These are phyloP conservation scores for Pleurotus cornucopiae DNA, from an alignment of 768 basidiomycete species.

Conservation along the genomic window DNA sequence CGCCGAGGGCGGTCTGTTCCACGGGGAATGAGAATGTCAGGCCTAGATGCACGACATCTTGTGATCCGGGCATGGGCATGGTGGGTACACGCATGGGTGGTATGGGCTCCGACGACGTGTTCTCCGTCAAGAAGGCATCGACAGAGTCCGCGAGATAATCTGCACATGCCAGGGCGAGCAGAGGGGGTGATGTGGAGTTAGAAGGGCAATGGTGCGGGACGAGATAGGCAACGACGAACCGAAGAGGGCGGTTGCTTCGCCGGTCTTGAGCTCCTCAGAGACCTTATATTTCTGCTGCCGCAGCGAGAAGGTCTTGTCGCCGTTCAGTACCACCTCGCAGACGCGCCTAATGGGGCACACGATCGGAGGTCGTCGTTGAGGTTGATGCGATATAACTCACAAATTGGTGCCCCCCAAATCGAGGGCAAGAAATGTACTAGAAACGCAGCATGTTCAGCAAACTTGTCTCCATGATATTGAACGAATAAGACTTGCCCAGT, in stretches of 20 bases:
- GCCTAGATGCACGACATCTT: slow-evolving; percentile 59
- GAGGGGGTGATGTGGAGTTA: slow-evolving; percentile 3
- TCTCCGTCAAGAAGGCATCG: slow-evolving; percentile 82
- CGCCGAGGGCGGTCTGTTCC: slow-evolving; percentile 89
- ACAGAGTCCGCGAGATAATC: slow-evolving; percentile 98
- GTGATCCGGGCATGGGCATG: slow-evolving; percentile 10
- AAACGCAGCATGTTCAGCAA: neutral
- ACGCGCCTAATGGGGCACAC: slow-evolving; percentile 63
- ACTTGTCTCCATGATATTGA: neutral
- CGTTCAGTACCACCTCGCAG: slow-evolving; percentile 89
- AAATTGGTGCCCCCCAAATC: slow-evolving; percentile 98
- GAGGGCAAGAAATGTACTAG: slow-evolving; percentile 90
- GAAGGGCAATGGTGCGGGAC: slow-evolving; percentile 2
- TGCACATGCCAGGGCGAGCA: slow-evolving; percentile 25
- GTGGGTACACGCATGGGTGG: slow-evolving; percentile 14
- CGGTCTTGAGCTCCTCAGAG: slow-evolving; percentile 88
- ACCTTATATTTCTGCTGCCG: slow-evolving; percentile 97
- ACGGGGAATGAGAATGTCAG: slow-evolving; percentile 98
- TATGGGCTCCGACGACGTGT: slow-evolving; percentile 41
- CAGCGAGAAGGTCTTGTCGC: slow-evolving; percentile 83
- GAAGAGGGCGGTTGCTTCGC: slow-evolving; percentile 83
- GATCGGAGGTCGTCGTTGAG: neutral
- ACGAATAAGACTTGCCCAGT: slow-evolving; percentile 59
- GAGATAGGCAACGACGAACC: slow-evolving; percentile 40
- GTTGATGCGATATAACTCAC: slow-evolving; percentile 39